phyloP scores from a whole-genome alignment of 1,284 basidiomycete genomes.

The Xerocomus cyaneibrunnescens region DNA sequence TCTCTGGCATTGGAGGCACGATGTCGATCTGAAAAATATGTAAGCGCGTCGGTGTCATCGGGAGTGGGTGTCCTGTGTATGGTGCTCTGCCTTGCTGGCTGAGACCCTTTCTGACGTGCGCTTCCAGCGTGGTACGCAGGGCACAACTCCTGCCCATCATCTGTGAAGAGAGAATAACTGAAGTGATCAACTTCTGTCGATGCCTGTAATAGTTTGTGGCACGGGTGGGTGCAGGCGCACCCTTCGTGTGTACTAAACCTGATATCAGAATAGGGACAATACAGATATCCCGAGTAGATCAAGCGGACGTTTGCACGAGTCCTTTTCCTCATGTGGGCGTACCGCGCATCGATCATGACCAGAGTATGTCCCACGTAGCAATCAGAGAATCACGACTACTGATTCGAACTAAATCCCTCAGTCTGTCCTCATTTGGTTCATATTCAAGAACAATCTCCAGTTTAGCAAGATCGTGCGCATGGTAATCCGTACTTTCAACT shows the following conservation, averaged over 20 bases:
- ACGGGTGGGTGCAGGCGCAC: conserved; percentile 37
- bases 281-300: conserved; percentile 1
- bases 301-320: not conserved
- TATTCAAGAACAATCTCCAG: not conserved
- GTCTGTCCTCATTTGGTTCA: not conserved
- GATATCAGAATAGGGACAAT: not conserved
- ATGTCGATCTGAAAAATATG: conserved; percentile 49
- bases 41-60: conserved; percentile 62
- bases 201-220: conserved; percentile 48
- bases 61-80: conserved; percentile 63
- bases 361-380: not conserved
- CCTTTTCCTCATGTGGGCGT: not conserved
- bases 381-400: not conserved
- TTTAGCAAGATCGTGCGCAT: not conserved
- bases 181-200: conserved; percentile 53
- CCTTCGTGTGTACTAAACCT: not conserved
- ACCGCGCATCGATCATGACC: not conserved
- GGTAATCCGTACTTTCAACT: not conserved
- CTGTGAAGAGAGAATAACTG: conserved; percentile 45
- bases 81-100: conserved; percentile 22
- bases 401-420: not conserved
- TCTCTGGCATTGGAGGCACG: conserved; percentile 60
- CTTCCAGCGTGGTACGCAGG: conserved; percentile 32
- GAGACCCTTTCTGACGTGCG: conserved; percentile 11
- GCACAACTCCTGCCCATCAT: conserved; percentile 55